Base-by-base conservation (phyloP, 768 basidiomycete species). In the Cystoderma amianthinum region DNA sequence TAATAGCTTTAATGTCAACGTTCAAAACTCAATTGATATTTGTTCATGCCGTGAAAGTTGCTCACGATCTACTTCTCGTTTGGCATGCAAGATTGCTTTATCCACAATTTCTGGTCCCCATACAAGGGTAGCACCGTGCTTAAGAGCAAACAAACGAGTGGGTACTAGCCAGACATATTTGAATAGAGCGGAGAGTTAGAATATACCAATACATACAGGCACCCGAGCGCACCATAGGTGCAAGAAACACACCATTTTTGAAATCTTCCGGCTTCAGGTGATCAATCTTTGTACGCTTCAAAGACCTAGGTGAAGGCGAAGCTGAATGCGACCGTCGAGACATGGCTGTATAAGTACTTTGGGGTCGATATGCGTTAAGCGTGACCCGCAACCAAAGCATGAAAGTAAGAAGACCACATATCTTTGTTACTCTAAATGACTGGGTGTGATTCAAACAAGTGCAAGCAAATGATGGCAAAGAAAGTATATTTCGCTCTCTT, bases 101-200 rank as follows among this genome's bases (percentile, higher is more conserved):
- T 99, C 96, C 5, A 99, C 85, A 37, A 88, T 85, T 58, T 99
- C 96, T 0, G 96, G 96, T 9, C 88, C 85, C 96, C 95, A 97
- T 1, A 98, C 93, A 10, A 98, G 71, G 7, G 83, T 82, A 2
- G 95, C 94, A 3, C 95, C 94, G 56, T 97, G 86, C 51, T 93
- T 92, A 30, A 98, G 69, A 11, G 93, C 82, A 48, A 88, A 81
- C 4, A 95, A 60, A 19, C 91, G 80, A 23, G 85, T 91, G 0
- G 89, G 90, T 18, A 94, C 91, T 94, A 38, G 23, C 22, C 38
- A 38, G 21, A 17, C 4, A 13, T 24, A 17, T 24, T 56, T 51
- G 22, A 12, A 53, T 50, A 22, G 42, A 48, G 38, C 32, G 40
- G 15, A 45, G 50, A 38, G 33, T 41, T 46, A 50, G 21, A 43